phyloP scores from a whole-genome alignment of 2,329 filamentous ascomycete genomes.

The Chaetomium sp. region DNA sequence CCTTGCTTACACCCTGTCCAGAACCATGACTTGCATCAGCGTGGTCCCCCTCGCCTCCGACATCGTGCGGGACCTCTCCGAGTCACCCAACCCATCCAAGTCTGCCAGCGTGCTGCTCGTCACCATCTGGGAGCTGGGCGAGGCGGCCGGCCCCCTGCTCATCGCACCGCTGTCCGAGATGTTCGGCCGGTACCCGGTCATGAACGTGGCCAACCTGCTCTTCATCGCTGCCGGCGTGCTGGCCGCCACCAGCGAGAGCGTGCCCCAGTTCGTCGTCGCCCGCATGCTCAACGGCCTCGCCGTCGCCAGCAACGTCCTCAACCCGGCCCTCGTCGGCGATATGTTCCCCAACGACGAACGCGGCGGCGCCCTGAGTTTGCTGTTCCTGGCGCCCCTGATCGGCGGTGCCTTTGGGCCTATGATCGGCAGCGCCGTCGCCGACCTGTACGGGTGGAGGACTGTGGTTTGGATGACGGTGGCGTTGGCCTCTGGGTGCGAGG shows the following conservation, averaged over 20 bases:
- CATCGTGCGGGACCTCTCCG: slow-evolving; percentile 52
- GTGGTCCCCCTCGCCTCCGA: slow-evolving; percentile 56
- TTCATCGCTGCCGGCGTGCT: slow-evolving; percentile 54
- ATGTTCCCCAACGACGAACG: slow-evolving; percentile 60
- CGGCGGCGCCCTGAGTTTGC: slow-evolving; percentile 59
- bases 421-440: slow-evolving; percentile 56
- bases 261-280: slow-evolving; percentile 53
- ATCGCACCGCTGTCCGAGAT: slow-evolving; percentile 66
- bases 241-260: slow-evolving; percentile 49
- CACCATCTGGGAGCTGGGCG: slow-evolving; percentile 70
- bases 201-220: slow-evolving; percentile 55
- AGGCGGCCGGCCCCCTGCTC: slow-evolving; percentile 61
- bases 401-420: slow-evolving; percentile 61
- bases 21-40: slow-evolving; percentile 60
- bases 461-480: slow-evolving; percentile 54
- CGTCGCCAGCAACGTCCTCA: slow-evolving; percentile 65
- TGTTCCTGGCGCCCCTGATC: slow-evolving; percentile 59
- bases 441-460: slow-evolving; percentile 57
- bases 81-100: slow-evolving; percentile 43
- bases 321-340: slow-evolving; percentile 65
- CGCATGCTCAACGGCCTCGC: slow-evolving; percentile 63
- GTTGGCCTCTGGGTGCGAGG: slow-evolving; percentile 52
- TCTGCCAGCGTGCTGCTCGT: slow-evolving; percentile 63
- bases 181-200: slow-evolving; percentile 57
- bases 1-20: slow-evolving; percentile 37